Base-by-base conservation (phyloP, 1,284 basidiomycete genomes). In the Irpex sp. region DNA sequence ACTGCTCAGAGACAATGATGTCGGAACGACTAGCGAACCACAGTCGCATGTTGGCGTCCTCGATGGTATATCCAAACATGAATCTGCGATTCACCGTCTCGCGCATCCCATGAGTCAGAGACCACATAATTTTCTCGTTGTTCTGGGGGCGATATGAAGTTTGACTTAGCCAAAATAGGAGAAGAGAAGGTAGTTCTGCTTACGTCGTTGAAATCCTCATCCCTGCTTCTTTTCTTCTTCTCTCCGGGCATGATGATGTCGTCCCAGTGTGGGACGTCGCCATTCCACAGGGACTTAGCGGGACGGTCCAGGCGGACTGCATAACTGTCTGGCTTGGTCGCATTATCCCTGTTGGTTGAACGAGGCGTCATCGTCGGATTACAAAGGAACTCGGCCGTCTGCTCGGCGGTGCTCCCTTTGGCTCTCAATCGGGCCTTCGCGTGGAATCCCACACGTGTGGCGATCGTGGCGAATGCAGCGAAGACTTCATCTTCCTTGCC, bases 21-120 rank as follows among this genome's bases (percentile, higher is more conserved):
- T 50, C 47, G 17, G 47, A n/a, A 17, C 47, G 47, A 17, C 47
- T 50, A 19, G 19, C 26, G 33, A 31, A 59, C 58, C 58, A 59
- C 5, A 50, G 47, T 31, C 58, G 58, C 49, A 59, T 53, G 9
- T 11, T 50, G 13, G 15, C n/a, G 17, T 53, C 26, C 47, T 59
- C 58, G 6, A 59, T 59, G 8, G 58, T 59, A 35, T 35, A 59
- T 5, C 58, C 58, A 19, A 59, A 50, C 4, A 35, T 33, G 31
- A 59, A 59, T 15, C 58, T 15, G 7, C 58, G 46, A 35, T 43
- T 11, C 6, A 36, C 47, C 15, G 43, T 43, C 15, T 59, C 58
- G 4, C 49, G 58, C 49, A 59, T 50, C 9, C 35, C 47, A 47
- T 59, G 58, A 17, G 6, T 11, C 11, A 50, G 19, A 19, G 47